Evolutionary conservation across 2,329 filamentous ascomycete genomes (phyloP), one percentile per base, ranked within the genome.

Genomic region (Pseudofabraea citricarpa): DNA sequence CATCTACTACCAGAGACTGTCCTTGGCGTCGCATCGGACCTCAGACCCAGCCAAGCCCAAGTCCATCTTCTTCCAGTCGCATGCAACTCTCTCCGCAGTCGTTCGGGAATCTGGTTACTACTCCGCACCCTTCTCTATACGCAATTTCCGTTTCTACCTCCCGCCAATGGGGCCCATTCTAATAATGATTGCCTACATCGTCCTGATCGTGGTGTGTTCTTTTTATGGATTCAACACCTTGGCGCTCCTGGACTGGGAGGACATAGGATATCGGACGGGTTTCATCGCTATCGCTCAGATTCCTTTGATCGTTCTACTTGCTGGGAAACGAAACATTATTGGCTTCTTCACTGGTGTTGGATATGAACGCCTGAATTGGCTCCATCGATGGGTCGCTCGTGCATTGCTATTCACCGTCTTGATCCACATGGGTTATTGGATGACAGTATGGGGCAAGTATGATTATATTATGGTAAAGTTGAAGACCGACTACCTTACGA

Each of bases 261-360:
- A 70, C 36, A 70, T 81, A 43, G 78, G 71, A 10, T 80, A 78
- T 53, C 72, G 82, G 41, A 72, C 80, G 15, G 82, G 82, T 5
- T 85, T 85, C 77, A 72, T 85, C 42, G 77, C 82, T 12, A 73
- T 85, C 5, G 75, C 80, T 2, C 70, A 85, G 63, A 66, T 84
- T 43, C 82, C 81, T 2, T 84, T 81, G 73, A 77, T 86, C 38
- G 70, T 87, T 41, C 74, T 72, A 4, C 68, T 77, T 55, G 62
- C 50, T 40, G 76, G 73, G 47, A 58, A 57, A 41, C 77, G 78
- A 9, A 86, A 85, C 53, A 62, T 83, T 36, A 75, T 86, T 41
- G 75, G 75, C 2, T 62, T 81, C 51, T 58, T 85, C 41, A 85
- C 81, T 8, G 82, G 82, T 1, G 76, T 85, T 41, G 77, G 80